phyloP scores from a whole-genome alignment of 1,139 yeast genomes.

The Taphrina communis region DNA sequence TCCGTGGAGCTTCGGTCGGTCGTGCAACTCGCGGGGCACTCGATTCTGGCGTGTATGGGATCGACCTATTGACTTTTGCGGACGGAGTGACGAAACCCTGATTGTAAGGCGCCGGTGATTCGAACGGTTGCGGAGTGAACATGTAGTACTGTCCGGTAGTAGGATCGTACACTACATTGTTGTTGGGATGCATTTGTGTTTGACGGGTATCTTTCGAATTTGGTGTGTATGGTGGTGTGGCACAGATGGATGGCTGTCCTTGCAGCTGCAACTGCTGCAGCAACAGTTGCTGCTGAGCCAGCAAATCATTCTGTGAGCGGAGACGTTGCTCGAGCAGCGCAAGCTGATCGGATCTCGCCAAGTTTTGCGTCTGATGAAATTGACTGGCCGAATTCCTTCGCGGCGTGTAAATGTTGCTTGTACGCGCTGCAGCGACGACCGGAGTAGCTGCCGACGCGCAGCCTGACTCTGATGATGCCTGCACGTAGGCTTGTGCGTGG shows the following conservation, averaged over 20 bases:
- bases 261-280: constrained; percentile 18
- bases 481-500: background rate
- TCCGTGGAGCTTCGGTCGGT: background rate
- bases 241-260: constrained; percentile 1
- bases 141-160: constrained; percentile 20
- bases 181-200: constrained; percentile 6
- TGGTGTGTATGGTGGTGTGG: constrained; percentile 27
- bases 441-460: background rate
- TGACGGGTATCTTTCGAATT: background rate
- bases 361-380: constrained; percentile 1
- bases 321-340: constrained; percentile 18
- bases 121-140: background rate
- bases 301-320: constrained; percentile 15
- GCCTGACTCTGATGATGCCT: background rate
- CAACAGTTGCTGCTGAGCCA: constrained; percentile 23
- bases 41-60: constrained; percentile 8
- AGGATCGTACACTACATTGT: constrained; percentile 19
- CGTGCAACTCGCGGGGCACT: background rate
- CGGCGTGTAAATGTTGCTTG: constrained; percentile 11
- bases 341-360: constrained; percentile 17
- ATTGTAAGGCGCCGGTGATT: background rate
- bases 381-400: background rate
- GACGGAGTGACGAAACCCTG: background rate
- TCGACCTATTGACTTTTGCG: background rate
- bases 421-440: background rate